Base-by-base conservation (phyloP, 768 basidiomycete species). In the Porphyrellus cyaneotinctus region DNA sequence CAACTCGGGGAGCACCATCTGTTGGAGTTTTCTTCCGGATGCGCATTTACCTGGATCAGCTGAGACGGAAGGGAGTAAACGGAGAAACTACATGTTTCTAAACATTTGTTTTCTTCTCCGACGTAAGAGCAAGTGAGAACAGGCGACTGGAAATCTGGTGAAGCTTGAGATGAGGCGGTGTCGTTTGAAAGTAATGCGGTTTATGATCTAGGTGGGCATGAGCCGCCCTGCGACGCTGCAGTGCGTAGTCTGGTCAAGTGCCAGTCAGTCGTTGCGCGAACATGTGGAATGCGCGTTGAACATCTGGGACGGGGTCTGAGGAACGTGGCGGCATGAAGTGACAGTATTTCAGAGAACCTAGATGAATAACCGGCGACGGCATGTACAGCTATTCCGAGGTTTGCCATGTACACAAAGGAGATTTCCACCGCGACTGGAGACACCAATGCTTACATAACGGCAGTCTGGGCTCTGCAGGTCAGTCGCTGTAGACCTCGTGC, bases 221-320 rank as follows among this genome's bases (percentile, higher is more conserved):
- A 58, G 51, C 49, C 43, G 28, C 65, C 63, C 57, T 61, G n/a
- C n/a, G n/a, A n/a, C n/a, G n/a, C n/a, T n/a, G n/a, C 64, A 53
- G 57, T 47, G 58, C 54, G 58, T 51, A 64, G 64, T 49, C 53
- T 53, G 43, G 66, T 63, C 59, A 45, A 58, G 56, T 52, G 53
- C 38, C 38, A 39, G 64, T 58, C 57, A 50, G 51, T 64, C 51
- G 47, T 67, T 59, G 65, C 57, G 56, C 49, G 62, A 59, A 67
- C 66, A 69, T 71, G 67, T 67, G 67, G 67, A 60, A 44, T 61
- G 59, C 59, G 67, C 69, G 51, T 69, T 67, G 67, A 57, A 60
- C 58, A 49, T 54, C 59, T 49, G 52, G 54, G 66, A 54, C 56
- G 60, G 62, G 67, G 64, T 62, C 56, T 58, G 54, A 60, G 49